Base-by-base conservation (phyloP, 139 green algal genomes). In the Chlorella sp. region DNA sequence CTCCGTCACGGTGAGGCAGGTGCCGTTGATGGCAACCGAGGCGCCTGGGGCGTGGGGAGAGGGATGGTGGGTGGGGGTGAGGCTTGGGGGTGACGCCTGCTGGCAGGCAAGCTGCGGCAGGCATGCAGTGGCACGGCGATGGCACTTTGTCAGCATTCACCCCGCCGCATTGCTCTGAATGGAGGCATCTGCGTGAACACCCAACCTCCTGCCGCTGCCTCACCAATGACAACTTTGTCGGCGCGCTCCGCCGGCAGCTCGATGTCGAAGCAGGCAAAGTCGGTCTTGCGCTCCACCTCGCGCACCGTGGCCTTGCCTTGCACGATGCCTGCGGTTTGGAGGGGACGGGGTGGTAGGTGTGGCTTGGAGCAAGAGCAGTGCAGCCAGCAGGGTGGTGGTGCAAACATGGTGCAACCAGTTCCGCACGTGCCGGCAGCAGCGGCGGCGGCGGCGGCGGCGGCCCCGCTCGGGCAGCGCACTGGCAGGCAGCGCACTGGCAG, bases 1-100 rank as follows among this genome's bases (percentile, higher is more conserved):
- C 9, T 32, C 22, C 1, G 82, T 51, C 30, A 98, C 95, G 13
- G 96, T 99, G 2, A 99, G 90, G 90, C 96, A 99, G 20, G 95
- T 97, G 73, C 96, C 96, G 76, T 99, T 98, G 80, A 98, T 94
- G 17, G 96, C 95, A 0, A 99, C 92, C 78, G 91, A 96, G 32
- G 93, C 95, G 20, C 96, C 51, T 60, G 51, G 14, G 51, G 51
- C 2, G 51, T n/a, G n/a, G n/a, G n/a, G n/a, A n/a, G n/a, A n/a
- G n/a, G n/a, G n/a, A n/a, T n/a, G n/a, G n/a, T n/a, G n/a, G n/a
- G n/a, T n/a, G 51, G 4, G 51, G 51, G 46, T 54, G 46, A 11
- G 46, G n/a, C n/a, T n/a, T n/a, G n/a, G n/a, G n/a, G n/a, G n/a
- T n/a, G n/a, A n/a, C n/a, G n/a, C n/a, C n/a, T n/a, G n/a, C n/a